Base-by-base conservation (phyloP, 2,329 filamentous ascomycete genomes). In the Apiospora phragmitis region DNA sequence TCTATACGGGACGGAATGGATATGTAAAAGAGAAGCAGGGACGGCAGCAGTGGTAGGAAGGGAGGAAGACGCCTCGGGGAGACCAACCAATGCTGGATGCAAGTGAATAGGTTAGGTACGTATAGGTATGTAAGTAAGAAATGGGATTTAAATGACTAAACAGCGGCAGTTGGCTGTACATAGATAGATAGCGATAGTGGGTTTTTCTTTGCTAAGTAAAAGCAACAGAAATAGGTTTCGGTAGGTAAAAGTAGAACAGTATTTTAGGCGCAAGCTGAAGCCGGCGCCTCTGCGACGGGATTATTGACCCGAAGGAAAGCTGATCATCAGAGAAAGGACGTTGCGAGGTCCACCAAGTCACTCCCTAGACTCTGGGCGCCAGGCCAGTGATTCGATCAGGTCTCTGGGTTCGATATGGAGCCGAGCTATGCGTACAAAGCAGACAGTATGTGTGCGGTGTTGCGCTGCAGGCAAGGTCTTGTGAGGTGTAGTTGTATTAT, bases 91-190 rank as follows among this genome's bases (percentile, higher is more conserved):
- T 8, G 49, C 69, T n/a, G 32, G 55, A 43, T 70, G 75, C 42
- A 35, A 67, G 65, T 43, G 65, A 38, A 9, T 38, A 38, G 7
- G 35, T 38, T 70, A 69, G 72, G 62, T 69, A 75, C 78, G 72
- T 77, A 77, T 70, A 69, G 72, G 55, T 69, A 75, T 78, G 72
- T 77, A 77, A 86, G 86, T 86, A 86, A 83, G 81, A 85, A 83
- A 85, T 84, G 78, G 80, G 84, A 85, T 83, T 21, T 6, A 18
- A 29, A 35, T 32, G 29, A 59, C 51, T 59, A 32, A 59, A 59
- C 51, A 16, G 51, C 51, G 16, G 51, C 21, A 32, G 51, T 59
- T 59, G 51, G 51, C 29, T 59, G 51, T 6, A 21, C 7, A 21
- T 47, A 24, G n/a, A 4, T 12, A 62, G 55, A n/a, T 62, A n/a